phyloP scores from a whole-genome alignment of 768 basidiomycete species.

The Naematelia encephala region DNA sequence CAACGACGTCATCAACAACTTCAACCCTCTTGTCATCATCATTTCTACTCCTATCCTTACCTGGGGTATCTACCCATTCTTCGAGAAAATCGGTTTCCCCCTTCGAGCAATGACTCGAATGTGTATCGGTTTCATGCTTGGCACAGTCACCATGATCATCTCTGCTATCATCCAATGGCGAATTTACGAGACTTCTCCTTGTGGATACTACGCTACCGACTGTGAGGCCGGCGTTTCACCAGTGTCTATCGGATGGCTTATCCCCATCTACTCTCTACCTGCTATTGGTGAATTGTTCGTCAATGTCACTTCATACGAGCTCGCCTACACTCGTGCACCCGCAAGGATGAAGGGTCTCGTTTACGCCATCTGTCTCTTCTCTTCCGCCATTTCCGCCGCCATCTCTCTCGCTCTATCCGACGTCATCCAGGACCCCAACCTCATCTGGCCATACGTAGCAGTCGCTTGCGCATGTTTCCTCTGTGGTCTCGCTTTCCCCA shows the following conservation, averaged over 20 bases:
- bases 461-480: conserved; percentile 35
- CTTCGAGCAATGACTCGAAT: conserved; percentile 45
- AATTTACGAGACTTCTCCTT: conserved; percentile 46
- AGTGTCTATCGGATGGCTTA: conserved; percentile 40
- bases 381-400: conserved; percentile 44
- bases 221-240: conserved; percentile 31
- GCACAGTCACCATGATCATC: conserved; percentile 30
- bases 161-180: conserved; percentile 49
- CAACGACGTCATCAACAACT: conserved; percentile 48
- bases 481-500: conserved; percentile 39
- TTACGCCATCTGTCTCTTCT: conserved; percentile 45
- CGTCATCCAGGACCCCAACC: conserved; percentile 47
- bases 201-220: conserved; percentile 46
- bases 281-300: conserved; percentile 46
- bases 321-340: conserved; percentile 50
- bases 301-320: conserved; percentile 48
- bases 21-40: conserved; percentile 48
- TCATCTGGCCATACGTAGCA: conserved; percentile 44
- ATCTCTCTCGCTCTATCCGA: conserved; percentile 42
- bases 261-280: conserved; percentile 40
- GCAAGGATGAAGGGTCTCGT: conserved; percentile 50
- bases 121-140: conserved; percentile 37
- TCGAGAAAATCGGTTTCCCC: conserved; percentile 34
- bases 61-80: conserved; percentile 39
- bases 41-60: conserved; percentile 44